Conservation (phyloP, 257 asterid genomes). For the Rauvolfia tetraphylla region DNA sequence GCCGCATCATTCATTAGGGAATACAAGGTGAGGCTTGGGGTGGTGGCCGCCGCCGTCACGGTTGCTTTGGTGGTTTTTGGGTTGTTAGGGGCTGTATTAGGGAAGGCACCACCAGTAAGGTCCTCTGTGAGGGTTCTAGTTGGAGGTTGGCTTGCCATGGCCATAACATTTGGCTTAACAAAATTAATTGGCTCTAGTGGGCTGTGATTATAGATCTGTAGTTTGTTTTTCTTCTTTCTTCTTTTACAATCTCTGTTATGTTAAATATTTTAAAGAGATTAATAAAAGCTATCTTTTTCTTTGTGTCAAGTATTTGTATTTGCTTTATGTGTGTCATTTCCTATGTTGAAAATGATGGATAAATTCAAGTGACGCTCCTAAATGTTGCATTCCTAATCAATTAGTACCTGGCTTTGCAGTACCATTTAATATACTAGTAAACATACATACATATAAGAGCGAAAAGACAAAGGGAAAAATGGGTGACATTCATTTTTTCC, state of each 20-base stretch:
- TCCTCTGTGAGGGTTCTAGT: slow-evolving; percentile 59
- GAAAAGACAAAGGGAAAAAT: no score
- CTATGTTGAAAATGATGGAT: no score
- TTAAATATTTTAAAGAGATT: background rate
- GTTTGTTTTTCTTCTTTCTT: background rate
- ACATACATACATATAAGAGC: no score
- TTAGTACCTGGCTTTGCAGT: no score
- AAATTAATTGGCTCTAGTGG: slow-evolving; percentile 66
- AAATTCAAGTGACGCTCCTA: no score
- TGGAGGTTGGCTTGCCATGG: slow-evolving; percentile 95
- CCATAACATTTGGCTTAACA: slow-evolving; percentile 69
- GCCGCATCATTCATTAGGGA: slow-evolving; percentile 68
- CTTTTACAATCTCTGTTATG: background rate
- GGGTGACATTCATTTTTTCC: no score
- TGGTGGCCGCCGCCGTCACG: slow-evolving; percentile 54
- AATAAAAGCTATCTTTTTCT: background rate
- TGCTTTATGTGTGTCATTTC: no score
- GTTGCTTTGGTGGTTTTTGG: slow-evolving; percentile 64
- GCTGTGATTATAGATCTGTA: slow-evolving; percentile 15
- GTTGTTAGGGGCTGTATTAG: slow-evolving; percentile 65
- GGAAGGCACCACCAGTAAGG: slow-evolving; percentile 50
- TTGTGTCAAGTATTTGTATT: no score
- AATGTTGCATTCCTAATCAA: no score
- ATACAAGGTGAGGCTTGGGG: slow-evolving; percentile 58
- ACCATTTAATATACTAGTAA: no score